Percentiles rank a stretch among this genome's conserved stretches.
phyloP scores from a whole-genome alignment of 2,329 filamentous ascomycete genomes.

The Epichloe amarillans region DNA sequence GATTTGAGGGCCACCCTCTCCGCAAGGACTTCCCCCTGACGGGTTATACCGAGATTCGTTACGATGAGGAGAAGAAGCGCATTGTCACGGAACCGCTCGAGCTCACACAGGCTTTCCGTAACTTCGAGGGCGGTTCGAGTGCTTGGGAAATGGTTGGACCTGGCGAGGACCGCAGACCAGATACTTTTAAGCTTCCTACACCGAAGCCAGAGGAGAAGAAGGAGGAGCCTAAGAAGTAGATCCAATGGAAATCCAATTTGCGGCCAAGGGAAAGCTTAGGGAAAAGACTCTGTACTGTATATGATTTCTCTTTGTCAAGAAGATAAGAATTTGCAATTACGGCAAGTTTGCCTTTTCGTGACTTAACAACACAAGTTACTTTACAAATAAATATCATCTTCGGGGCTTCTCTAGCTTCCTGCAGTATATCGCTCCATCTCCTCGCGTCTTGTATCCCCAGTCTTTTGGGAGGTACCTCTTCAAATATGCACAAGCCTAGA shows the following conservation, averaged over 20 bases:
- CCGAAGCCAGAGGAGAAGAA: conserved; percentile 89
- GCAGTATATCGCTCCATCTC: background rate
- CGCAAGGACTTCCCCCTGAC: conserved; percentile 97
- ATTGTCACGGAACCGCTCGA: conserved; percentile 97
- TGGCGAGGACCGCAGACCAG: conserved; percentile 68
- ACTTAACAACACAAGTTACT: background rate
- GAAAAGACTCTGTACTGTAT: conserved; percentile 5
- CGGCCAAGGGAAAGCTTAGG: background rate
- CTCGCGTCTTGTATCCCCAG: background rate
- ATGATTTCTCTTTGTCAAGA: conserved; percentile 4
- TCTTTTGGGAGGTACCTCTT: background rate
- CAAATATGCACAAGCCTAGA: background rate
- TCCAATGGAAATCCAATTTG: background rate
- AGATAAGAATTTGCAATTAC: background rate
- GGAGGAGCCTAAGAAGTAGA: conserved; percentile 85
- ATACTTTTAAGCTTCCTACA: conserved; percentile 85
- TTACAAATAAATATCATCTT: background rate
- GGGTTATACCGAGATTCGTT: conserved; percentile 94
- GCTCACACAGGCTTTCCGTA: conserved; percentile 94
- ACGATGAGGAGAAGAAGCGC: conserved; percentile 99
- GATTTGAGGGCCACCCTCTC: conserved; percentile 93
- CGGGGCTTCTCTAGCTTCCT: background rate
- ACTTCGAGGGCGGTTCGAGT: conserved; percentile 82
- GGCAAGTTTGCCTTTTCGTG: background rate
- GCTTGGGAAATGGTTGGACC: conserved; percentile 53